These are phyloP conservation scores for Cystobasidium sp. DNA, from an alignment of 1,284 basidiomycete species.

Conservation along the genomic window DNA sequence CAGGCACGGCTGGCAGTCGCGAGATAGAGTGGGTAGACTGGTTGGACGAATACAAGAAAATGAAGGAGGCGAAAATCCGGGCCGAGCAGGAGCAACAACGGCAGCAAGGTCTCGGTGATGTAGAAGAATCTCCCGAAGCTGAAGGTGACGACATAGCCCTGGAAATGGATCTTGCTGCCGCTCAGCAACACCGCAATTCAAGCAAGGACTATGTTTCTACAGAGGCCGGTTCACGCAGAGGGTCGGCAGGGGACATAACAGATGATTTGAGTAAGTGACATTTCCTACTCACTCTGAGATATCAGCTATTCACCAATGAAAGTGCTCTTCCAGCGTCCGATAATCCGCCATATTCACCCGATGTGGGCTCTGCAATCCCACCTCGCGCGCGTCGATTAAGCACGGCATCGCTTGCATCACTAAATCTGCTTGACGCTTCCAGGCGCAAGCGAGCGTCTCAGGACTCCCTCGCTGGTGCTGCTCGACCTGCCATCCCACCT, in stretches of 20 bases:
- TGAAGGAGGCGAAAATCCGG: constrained; percentile 63
- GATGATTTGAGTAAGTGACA: neutral
- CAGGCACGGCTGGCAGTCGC: constrained; percentile 53
- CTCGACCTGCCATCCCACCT: constrained; percentile 7
- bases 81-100: constrained; percentile 57
- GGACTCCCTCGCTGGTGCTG: constrained; percentile 9
- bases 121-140: constrained; percentile 21
- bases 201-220: neutral
- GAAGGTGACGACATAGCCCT: constrained; percentile 20
- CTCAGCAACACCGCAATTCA: constrained; percentile 1
- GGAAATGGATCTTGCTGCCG: constrained; percentile 1
- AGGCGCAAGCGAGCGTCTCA: constrained; percentile 15
- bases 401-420: constrained; percentile 22
- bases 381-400: constrained; percentile 26
- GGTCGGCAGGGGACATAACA: constrained; percentile 1
- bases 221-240: constrained; percentile 1
- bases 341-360: neutral
- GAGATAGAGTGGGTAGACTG: constrained; percentile 66
- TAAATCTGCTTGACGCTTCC: constrained; percentile 5
- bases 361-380: neutral
- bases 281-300: neutral
- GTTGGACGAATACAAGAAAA: constrained; percentile 64
- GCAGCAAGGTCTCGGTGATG: constrained; percentile 1
- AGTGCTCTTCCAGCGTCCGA: constrained; percentile 2
- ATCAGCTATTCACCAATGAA: neutral